Conservation (phyloP, 306 rosid genomes). For the Betula pendula region DNA sequence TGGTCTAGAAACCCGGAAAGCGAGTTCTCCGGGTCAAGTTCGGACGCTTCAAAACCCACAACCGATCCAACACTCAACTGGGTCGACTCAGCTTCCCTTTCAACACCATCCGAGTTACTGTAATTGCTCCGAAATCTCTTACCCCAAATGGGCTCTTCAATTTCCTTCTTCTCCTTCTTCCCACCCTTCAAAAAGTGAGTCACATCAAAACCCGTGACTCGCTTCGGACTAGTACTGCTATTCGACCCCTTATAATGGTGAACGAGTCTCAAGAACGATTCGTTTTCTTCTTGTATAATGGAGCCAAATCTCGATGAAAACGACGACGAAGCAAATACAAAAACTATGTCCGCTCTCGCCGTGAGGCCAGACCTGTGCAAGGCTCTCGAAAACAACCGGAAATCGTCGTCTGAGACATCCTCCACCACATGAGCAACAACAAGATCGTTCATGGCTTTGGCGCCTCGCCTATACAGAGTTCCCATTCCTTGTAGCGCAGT, state of each 20-base stretch:
- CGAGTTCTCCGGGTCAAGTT: constrained; percentile 90
- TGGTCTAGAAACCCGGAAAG: constrained; percentile 72
- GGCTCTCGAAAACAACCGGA: constrained; percentile 62
- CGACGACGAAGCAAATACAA: constrained; percentile 51
- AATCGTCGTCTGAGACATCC: constrained; percentile 46
- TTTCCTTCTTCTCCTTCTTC: constrained; percentile 22
- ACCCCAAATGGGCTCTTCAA: constrained; percentile 73
- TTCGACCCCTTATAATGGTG: constrained; percentile 26
- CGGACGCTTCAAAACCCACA: constrained; percentile 67
- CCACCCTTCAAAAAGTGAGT: constrained; percentile 34
- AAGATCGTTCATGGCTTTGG: constrained; percentile 73
- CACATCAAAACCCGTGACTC: constrained; percentile 42
- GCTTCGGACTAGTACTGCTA: constrained; percentile 21
- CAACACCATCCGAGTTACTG: constrained; percentile 18
- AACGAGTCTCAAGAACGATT: constrained; percentile 51
- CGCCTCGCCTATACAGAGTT: constrained; percentile 64
- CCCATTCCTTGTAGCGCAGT: constrained; percentile 79
- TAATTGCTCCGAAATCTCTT: constrained; percentile 18
- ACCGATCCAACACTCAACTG: constrained; percentile 73
- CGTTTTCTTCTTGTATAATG: constrained; percentile 53
- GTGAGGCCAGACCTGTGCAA: constrained; percentile 71
- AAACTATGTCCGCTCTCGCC: constrained; percentile 60
- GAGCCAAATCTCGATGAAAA: constrained; percentile 30
- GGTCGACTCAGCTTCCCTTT: constrained; percentile 14
- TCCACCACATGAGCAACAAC: constrained; percentile 64